Base-by-base conservation (phyloP, 768 basidiomycete species). In the Mrakia frigida region DNA sequence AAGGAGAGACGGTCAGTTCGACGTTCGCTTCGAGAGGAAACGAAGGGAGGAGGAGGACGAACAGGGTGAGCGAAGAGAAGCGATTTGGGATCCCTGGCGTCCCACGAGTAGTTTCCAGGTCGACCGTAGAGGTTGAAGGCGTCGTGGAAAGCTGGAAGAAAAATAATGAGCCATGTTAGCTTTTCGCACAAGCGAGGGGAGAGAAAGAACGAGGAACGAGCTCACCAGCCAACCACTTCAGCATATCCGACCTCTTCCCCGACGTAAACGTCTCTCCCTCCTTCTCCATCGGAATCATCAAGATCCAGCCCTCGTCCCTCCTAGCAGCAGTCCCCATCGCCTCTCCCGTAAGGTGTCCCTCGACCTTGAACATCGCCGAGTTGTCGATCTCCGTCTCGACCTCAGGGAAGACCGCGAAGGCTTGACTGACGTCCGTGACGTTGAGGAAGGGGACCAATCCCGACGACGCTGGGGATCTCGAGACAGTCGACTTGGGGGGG, bases 41-140 rank as follows among this genome's bases (percentile, higher is more conserved):
- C n/a, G n/a, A 31, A 9, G 28, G n/a, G 23, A 61, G 13, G 60
- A 61, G 9, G 63, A 79, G 56, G 25, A 85, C 92, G 79, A 81
- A 96, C 94, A 10, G 96, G 95, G 82, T 98, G 97, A 0, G 90
- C 93, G 83, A 95, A 98, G 90, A 98, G 94, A 83, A 96, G 87
- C 14, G 92, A 93, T 11, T 83, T 82, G 0, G 89, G 87, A 82
- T 96, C 90, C 21, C 91, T 87, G 72, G 92, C 92, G 80, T 98
- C 92, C 93, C 93, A 98, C 37, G 88, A 90, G 85, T 95, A 97
- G 33, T 86, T 84, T 33, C 88, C 87, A 6, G 94, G 94, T 67
- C 96, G 88, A 43, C 97, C 96, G 81, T 98, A 96, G 31, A 98
- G 86, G 71, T 87, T 87, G 82, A 94, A 97, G 2, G 90, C 89